phyloP scores from a whole-genome alignment of 2,329 filamentous ascomycete species.

The Trichophyton benhamiae region DNA sequence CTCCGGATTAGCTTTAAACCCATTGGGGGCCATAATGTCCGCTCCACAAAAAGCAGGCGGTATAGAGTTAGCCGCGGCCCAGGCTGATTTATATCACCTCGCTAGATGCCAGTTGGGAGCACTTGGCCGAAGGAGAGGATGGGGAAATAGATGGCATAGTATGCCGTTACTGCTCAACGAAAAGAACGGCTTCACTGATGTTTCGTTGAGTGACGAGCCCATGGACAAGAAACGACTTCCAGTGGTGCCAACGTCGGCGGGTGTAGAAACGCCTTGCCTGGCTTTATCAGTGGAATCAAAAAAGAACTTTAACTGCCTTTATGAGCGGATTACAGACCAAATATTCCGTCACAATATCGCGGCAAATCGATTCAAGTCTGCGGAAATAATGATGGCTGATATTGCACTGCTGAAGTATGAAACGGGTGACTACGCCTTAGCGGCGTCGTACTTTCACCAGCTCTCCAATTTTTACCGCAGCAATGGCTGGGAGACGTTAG shows the following conservation, averaged over 20 bases:
- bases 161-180: conserved; percentile 35
- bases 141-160: conserved; percentile 63
- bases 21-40: background rate
- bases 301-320: conserved; percentile 54
- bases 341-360: conserved; percentile 71
- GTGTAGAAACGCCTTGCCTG: conserved; percentile 47
- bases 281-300: conserved; percentile 48
- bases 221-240: conserved; percentile 9
- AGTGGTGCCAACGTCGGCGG: conserved; percentile 22
- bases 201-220: conserved; percentile 23
- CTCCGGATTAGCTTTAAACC: background rate
- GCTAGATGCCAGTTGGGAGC: conserved; percentile 69
- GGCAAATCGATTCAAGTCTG: conserved; percentile 64
- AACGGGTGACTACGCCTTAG: conserved; percentile 58
- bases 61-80: conserved; percentile 67
- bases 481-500: conserved; percentile 64
- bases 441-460: conserved; percentile 64
- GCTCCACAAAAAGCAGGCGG: conserved; percentile 43
- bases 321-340: conserved; percentile 69
- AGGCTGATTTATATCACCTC: conserved; percentile 70
- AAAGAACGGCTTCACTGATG: conserved; percentile 23
- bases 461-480: conserved; percentile 69
- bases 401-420: conserved; percentile 74
- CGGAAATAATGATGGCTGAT: conserved; percentile 68
- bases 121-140: conserved; percentile 57